phyloP scores from a whole-genome alignment of 345 rosid genomes.

The Salix viminalis region DNA sequence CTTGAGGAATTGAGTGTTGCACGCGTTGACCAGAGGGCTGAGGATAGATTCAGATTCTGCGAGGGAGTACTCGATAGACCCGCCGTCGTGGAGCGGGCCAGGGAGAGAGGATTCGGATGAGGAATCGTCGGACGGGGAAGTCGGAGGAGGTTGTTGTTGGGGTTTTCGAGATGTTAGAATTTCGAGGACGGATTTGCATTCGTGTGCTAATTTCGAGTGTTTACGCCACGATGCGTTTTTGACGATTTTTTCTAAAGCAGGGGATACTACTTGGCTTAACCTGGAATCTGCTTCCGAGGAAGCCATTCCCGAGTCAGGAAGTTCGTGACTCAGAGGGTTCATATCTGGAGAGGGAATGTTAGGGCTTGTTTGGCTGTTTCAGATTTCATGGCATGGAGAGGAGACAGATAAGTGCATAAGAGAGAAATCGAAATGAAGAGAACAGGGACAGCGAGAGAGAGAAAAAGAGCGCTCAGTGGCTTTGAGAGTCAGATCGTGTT shows the following conservation, averaged over 20 bases:
- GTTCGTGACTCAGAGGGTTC: constrained; percentile 19
- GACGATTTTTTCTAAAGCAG: constrained; percentile 78
- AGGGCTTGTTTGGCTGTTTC: background rate
- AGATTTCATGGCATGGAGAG: constrained; percentile 8
- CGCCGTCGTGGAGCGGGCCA: constrained; percentile 88
- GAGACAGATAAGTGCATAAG: background rate
- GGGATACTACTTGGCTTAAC: constrained; percentile 60
- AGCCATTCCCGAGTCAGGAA: constrained; percentile 84
- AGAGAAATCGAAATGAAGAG: background rate
- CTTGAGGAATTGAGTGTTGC: constrained; percentile 63
- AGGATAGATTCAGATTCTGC: constrained; percentile 83
- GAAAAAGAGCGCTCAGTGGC: background rate
- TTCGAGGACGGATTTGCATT: constrained; percentile 85
- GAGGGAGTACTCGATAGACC: constrained; percentile 57
- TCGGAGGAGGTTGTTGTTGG: constrained; percentile 31
- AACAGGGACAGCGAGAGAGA: background rate
- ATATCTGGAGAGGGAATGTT: constrained; percentile 34
- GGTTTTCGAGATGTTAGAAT: constrained; percentile 46
- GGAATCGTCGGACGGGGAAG: constrained; percentile 38
- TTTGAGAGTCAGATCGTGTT: constrained; percentile 45
- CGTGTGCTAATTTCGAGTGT: constrained; percentile 89
- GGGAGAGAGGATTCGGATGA: constrained; percentile 55
- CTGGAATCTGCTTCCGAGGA: constrained; percentile 99
- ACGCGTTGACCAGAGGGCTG: constrained; percentile 75
- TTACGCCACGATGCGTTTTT: constrained; percentile 98